Conservation (phyloP, 441 rosid genomes). For the Populus hybrid region DNA sequence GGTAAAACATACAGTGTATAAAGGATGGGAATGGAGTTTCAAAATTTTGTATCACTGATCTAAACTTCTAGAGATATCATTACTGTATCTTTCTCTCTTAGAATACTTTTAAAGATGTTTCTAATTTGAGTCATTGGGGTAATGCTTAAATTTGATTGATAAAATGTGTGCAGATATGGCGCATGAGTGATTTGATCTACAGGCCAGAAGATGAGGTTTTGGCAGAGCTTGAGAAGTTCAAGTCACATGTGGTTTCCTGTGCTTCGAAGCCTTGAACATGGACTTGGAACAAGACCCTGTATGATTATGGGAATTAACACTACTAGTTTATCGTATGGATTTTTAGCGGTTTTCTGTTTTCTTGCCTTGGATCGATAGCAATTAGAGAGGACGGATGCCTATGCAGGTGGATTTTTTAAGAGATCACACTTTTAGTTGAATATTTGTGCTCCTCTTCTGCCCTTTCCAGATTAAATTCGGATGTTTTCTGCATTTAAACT, state of each 20-base stretch:
- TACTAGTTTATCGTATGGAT: background rate
- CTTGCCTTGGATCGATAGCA: background rate
- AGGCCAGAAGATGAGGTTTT: conserved; percentile 93
- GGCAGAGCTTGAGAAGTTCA: conserved; percentile 91
- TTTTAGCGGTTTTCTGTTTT: background rate
- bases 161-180: conserved; percentile 71
- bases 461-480: no score
- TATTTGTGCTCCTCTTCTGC: background rate
- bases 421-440: no score
- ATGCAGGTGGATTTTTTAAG: background rate
- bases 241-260: conserved; percentile 75
- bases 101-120: background rate
- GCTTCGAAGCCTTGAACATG: conserved; percentile 40
- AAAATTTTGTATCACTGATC: background rate
- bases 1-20: background rate
- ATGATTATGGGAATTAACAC: background rate
- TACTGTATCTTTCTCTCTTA: background rate
- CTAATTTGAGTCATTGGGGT: background rate
- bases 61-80: background rate
- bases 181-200: conserved; percentile 94
- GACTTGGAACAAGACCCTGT: background rate
- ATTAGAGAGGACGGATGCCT: background rate
- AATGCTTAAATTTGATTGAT: background rate
- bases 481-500: no score
- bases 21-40: background rate